These are phyloP conservation scores for Ustilago sp. DNA, from an alignment of 1,284 basidiomycete genomes.

Conservation along the genomic window DNA sequence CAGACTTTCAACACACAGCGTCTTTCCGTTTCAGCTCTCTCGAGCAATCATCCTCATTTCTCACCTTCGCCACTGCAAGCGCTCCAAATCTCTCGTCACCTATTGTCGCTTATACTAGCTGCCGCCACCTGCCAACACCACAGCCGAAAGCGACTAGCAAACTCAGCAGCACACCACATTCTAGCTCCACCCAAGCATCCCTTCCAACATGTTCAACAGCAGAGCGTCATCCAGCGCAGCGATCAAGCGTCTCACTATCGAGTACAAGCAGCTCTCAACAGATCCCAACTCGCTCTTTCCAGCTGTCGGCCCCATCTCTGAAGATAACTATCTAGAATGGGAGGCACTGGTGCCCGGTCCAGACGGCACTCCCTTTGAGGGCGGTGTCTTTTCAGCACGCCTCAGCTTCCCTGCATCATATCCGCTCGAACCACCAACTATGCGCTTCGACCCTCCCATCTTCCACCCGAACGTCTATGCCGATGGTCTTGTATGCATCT, in stretches of 20 bases:
- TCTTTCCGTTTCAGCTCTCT: background rate
- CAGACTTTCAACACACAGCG: background rate
- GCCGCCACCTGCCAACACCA: background rate
- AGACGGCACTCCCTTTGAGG: constrained; percentile 98
- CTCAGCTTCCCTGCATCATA: constrained; percentile 77
- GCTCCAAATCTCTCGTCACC: background rate
- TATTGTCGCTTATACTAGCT: background rate
- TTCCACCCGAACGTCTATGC: constrained; percentile 98
- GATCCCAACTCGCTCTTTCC: constrained; percentile 67
- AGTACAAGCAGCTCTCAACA: constrained; percentile 68
- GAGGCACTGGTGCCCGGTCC: constrained; percentile 96
- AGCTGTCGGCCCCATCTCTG: constrained; percentile 82
- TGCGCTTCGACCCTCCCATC: constrained; percentile 96
- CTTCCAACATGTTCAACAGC: constrained; percentile 52
- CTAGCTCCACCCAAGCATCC: background rate
- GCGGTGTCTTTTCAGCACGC: constrained; percentile 92
- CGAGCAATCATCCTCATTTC: background rate
- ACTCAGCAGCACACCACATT: background rate
- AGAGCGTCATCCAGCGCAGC: constrained; percentile 57
- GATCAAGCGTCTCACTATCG: constrained; percentile 68
- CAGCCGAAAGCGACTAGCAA: background rate
- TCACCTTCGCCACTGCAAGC: background rate
- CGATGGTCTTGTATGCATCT: constrained; percentile 96
- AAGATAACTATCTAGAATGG: constrained; percentile 98
- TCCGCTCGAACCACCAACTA: constrained; percentile 72